Percentiles rank a stretch among this genome's conserved stretches.
These are phyloP conservation scores for Diaporthe sp. DNA, from an alignment of 2,329 filamentous ascomycete species.

Conservation along the genomic window DNA sequence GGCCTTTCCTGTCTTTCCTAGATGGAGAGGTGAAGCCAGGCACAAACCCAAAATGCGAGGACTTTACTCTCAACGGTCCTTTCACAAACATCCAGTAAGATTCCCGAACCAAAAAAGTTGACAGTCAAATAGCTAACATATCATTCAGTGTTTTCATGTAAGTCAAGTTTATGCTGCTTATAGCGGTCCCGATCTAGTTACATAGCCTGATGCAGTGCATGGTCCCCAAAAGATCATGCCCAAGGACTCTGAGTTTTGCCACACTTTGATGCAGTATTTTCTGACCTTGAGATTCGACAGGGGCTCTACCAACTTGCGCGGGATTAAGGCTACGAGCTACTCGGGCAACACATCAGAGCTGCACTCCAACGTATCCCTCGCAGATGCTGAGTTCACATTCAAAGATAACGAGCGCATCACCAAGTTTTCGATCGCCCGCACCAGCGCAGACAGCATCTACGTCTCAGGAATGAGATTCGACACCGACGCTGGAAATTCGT, in stretches of 20 bases:
- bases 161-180: background rate
- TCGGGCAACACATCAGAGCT: constrained; percentile 24
- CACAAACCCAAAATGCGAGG: background rate
- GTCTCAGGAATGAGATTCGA: constrained; percentile 13
- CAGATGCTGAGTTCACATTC: constrained; percentile 24
- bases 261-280: background rate
- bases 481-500: constrained; percentile 12
- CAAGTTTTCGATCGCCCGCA: constrained; percentile 28
- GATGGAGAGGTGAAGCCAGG: constrained; percentile 15
- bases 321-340: constrained; percentile 21
- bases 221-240: background rate
- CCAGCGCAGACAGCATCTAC: background rate
- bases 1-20: constrained; percentile 12
- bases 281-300: background rate
- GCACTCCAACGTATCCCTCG: background rate
- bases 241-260: background rate
- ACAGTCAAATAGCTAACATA: background rate
- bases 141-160: background rate
- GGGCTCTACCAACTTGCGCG: constrained; percentile 17
- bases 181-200: too few species aligned
- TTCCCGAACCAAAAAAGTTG: too few species aligned
- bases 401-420: constrained; percentile 31
- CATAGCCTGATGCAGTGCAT: background rate
- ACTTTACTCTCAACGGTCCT: constrained; percentile 24
- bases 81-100: constrained; percentile 29